Conservation (phyloP, 768 basidiomycete genomes). For the Crepidotus variabilis region DNA sequence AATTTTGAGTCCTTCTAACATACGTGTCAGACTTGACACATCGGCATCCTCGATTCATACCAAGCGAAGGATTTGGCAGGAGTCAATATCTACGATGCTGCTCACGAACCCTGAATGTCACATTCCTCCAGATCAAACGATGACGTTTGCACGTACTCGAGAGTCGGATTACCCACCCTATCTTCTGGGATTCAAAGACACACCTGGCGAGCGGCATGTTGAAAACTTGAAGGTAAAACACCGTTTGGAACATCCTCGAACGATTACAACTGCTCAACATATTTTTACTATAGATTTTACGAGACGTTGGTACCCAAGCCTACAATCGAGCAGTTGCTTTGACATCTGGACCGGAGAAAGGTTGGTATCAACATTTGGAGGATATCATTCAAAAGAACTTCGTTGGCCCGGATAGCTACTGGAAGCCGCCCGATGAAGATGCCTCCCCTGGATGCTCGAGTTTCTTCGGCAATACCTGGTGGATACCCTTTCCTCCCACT, state of each 20-base stretch:
- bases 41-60: slow-evolving; percentile 56
- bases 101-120: slow-evolving; percentile 54
- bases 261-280: not conserved
- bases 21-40: slow-evolving; percentile 47
- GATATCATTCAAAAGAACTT: slow-evolving; percentile 51
- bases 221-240: slow-evolving; percentile 69
- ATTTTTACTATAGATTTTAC: slow-evolving; percentile 50
- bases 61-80: slow-evolving; percentile 76
- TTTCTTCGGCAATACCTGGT: slow-evolving; percentile 76
- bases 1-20: not conserved
- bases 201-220: slow-evolving; percentile 66
- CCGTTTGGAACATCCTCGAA: too few species aligned
- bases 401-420: slow-evolving; percentile 74
- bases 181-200: slow-evolving; percentile 57
- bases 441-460: slow-evolving; percentile 33
- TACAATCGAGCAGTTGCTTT: slow-evolving; percentile 53
- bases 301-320: slow-evolving; percentile 56
- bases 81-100: slow-evolving; percentile 63
- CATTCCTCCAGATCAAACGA: slow-evolving; percentile 54
- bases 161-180: slow-evolving; percentile 66
- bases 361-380: slow-evolving; percentile 44
- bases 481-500: slow-evolving; percentile 76
- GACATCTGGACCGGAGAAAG: slow-evolving; percentile 41
- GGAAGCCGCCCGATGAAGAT: slow-evolving; percentile 36
- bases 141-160: slow-evolving; percentile 56